Base-by-base conservation (phyloP, 2,329 filamentous ascomycete genomes). In the Mycosphaerella sp. region DNA sequence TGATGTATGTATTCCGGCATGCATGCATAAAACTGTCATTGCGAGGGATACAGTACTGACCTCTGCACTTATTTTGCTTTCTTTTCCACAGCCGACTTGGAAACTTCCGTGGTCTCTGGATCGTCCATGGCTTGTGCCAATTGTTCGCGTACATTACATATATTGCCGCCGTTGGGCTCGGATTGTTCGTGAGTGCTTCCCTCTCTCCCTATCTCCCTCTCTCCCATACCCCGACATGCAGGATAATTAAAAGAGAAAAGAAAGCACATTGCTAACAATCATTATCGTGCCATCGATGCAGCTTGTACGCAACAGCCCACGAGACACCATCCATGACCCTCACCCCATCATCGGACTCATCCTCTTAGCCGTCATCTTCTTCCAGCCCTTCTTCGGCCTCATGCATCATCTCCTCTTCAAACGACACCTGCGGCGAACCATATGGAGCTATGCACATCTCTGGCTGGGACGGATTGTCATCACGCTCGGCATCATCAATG, bases 341-440 rank as follows among this genome's bases (percentile, higher is more conserved):
- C 80, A 82, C 57, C 72, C 76, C 2, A 74, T 80, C 59, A 78
- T 82, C 53, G 80, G 80, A 8, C 74, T 79, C 8, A 64, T 80
- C 8, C 69, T 80, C 2, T 69, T 82, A 31, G 68, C 68, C 0
- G 60, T 72, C 10, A 65, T 87, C 2, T 70, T 83, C 6, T 78
- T 85, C 61, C 78, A 81, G 59, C 80, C 79, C 0, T 64, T 75
- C 1, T 70, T 80, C 40, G 80, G 80, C 2, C 64, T 76, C 14
- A 48, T 79, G 9, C 80, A 82, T 58, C 80, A 83, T 59, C 54
- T 69, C 6, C 62, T 76, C 52, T 82, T 77, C 70, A 76, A 75
- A 53, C 76, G 74, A 59, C 71, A 74, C 14, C 70, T 71, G 8
- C 65, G 66, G 9, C 74, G 76, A 32, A 74, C 74, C 3, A 57